Conservation (phyloP, 2,329 filamentous ascomycete species). For the Curvularia sp. region DNA sequence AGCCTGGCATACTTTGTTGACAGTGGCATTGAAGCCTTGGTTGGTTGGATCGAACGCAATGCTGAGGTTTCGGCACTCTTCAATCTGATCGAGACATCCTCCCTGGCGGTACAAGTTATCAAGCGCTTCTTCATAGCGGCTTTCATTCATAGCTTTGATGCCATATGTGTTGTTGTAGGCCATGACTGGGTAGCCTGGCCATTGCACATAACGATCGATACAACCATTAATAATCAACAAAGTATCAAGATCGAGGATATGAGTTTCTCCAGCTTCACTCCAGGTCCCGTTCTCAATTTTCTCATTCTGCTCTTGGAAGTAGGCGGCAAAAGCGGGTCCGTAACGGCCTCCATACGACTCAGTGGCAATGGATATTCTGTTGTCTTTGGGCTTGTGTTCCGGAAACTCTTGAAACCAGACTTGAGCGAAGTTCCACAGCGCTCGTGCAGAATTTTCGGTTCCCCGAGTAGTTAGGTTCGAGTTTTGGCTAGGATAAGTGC, state of each 20-base stretch:
- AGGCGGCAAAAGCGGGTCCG: slow-evolving; percentile 62
- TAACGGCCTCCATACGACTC: slow-evolving; percentile 65
- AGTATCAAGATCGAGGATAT: slow-evolving; percentile 56
- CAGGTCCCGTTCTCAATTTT: slow-evolving; percentile 55
- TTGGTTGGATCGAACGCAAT: slow-evolving; percentile 59
- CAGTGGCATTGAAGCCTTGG: slow-evolving; percentile 45
- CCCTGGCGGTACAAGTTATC: slow-evolving; percentile 54
- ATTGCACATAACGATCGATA: slow-evolving; percentile 59
- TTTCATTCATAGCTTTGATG: slow-evolving; percentile 59
- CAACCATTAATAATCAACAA: slow-evolving; percentile 65
- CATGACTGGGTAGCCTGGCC: slow-evolving; percentile 57
- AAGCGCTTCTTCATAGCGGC: slow-evolving; percentile 55
- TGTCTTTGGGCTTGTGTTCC: slow-evolving; percentile 65
- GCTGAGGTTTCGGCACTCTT: slow-evolving; percentile 58
- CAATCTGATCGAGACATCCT: slow-evolving; percentile 63
- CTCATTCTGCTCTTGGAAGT: slow-evolving; percentile 65
- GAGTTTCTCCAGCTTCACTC: slow-evolving; percentile 43
- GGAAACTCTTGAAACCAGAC: slow-evolving; percentile 70
- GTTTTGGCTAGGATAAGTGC: slow-evolving; percentile 59
- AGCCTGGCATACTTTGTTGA: slow-evolving; percentile 52
- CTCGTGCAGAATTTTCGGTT: slow-evolving; percentile 61
- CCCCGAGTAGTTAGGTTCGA: slow-evolving; percentile 56
- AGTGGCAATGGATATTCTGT: slow-evolving; percentile 60
- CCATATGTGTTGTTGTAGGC: slow-evolving; percentile 67
- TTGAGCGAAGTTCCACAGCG: slow-evolving; percentile 66